Percentiles rank a stretch among this genome's conserved stretches.
Conservation (phyloP, 75 land plant species). For the Selaginella tamariscina region DNA sequence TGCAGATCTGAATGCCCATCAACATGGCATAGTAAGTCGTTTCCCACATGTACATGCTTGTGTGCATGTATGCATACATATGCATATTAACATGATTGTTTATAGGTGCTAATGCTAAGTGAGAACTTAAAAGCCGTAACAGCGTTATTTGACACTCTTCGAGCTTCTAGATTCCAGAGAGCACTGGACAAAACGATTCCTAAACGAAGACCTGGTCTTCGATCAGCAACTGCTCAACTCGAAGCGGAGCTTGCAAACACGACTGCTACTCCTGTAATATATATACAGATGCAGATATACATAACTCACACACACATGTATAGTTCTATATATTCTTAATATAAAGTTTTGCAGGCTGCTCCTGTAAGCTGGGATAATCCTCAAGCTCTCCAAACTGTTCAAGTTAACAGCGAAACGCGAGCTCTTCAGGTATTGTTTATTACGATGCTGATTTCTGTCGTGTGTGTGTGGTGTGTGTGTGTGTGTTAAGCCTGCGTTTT, state of each 20-base stretch:
- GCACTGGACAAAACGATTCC: conserved; percentile 58
- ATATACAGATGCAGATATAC: too few species aligned
- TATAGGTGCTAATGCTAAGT: conserved; percentile 82
- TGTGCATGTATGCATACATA: conserved; percentile 20
- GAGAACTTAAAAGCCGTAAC: conserved; percentile 71
- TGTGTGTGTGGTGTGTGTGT: neutral
- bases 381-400: neutral
- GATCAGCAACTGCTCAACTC: neutral
- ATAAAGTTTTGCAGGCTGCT: too few species aligned
- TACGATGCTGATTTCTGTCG: neutral
- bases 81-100: neutral
- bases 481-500: too few species aligned
- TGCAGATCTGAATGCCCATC: conserved; percentile 81
- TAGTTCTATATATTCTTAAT: too few species aligned
- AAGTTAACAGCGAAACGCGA: conserved; percentile 51
- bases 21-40: conserved; percentile 83
- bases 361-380: neutral
- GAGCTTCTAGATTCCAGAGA: conserved; percentile 69
- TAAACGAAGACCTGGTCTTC: conserved; percentile 36
- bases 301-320: too few species aligned
- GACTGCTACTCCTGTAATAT: neutral
- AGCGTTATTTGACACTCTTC: conserved; percentile 56
- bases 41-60: neutral
- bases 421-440: conserved; percentile 64
- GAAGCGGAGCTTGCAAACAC: neutral